These are phyloP conservation scores for Paraphoma sp. DNA, from an alignment of 2,329 filamentous ascomycete genomes.

Conservation along the genomic window DNA sequence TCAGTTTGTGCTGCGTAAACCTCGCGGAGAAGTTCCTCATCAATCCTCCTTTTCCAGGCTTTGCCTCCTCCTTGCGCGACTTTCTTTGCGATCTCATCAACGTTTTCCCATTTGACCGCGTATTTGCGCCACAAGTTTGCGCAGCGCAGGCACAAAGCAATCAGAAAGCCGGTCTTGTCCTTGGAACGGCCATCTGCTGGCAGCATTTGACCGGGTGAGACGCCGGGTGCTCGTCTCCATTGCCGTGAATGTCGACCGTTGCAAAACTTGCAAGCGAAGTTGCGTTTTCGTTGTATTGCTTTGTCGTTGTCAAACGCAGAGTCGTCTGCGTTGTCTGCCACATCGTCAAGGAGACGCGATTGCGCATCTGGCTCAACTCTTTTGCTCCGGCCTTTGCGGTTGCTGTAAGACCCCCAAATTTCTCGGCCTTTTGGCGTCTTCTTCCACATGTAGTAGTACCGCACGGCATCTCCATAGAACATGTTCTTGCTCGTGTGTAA, in stretches of 20 bases:
- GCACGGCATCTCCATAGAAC: slow-evolving; percentile 79
- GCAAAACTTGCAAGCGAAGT: slow-evolving; percentile 95
- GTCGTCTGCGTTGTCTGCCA: slow-evolving; percentile 91
- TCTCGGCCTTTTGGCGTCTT: slow-evolving; percentile 85
- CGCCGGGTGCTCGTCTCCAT: slow-evolving; percentile 88
- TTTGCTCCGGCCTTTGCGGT: slow-evolving; percentile 89
- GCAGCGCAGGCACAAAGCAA: slow-evolving; percentile 88
- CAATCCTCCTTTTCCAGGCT: slow-evolving; percentile 85
- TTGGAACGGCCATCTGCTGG: slow-evolving; percentile 74
- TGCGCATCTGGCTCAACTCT: slow-evolving; percentile 62
- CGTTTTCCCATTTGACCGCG: slow-evolving; percentile 92
- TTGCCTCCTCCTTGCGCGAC: slow-evolving; percentile 79
- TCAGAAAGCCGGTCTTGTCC: slow-evolving; percentile 77
- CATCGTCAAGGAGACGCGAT: slow-evolving; percentile 85
- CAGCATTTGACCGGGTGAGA: slow-evolving; percentile 73
- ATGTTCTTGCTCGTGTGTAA: slow-evolving; percentile 82
- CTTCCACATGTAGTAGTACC: slow-evolving; percentile 98
- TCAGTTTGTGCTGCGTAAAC: slow-evolving; percentile 46
- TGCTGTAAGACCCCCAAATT: slow-evolving; percentile 88
- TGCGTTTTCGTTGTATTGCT: slow-evolving; percentile 76
- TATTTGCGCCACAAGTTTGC: slow-evolving; percentile 95
- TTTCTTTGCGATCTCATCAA: slow-evolving; percentile 90
- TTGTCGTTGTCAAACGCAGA: slow-evolving; percentile 95
- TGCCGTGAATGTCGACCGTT: slow-evolving; percentile 78
- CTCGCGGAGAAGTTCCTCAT: slow-evolving; percentile 89